phyloP scores from a whole-genome alignment of 2,329 filamentous ascomycete genomes.

The Decorospora gaudefroyi region DNA sequence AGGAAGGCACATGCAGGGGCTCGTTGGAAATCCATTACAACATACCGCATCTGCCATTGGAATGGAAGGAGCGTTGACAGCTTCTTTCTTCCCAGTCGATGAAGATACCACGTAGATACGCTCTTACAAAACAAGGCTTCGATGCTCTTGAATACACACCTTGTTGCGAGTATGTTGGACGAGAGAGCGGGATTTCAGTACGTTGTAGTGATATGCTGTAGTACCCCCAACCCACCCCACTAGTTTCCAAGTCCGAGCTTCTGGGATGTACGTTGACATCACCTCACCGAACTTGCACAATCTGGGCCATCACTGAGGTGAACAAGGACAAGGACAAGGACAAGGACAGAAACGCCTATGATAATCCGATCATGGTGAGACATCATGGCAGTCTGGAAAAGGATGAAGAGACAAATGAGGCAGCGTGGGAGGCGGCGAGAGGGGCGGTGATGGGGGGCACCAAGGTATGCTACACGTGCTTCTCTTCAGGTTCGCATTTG shows the following conservation, averaged over 20 bases:
- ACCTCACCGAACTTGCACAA: slow-evolving; percentile 8
- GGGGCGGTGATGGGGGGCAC: slow-evolving; percentile 69
- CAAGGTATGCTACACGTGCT: slow-evolving; percentile 55
- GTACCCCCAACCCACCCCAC: too few species aligned
- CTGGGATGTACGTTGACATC: slow-evolving; percentile 27
- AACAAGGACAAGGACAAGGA: neutral
- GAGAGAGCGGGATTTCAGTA: too few species aligned
- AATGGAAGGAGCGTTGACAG: too few species aligned
- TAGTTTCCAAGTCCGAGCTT: slow-evolving; percentile 18
- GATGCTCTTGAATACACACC: too few species aligned
- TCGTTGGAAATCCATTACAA: too few species aligned
- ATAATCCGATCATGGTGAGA: slow-evolving; percentile 45
- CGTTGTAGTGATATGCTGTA: too few species aligned
- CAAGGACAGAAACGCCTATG: neutral
- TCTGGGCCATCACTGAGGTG: neutral
- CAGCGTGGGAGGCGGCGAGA: slow-evolving; percentile 71
- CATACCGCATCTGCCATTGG: too few species aligned
- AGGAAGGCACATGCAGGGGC: too few species aligned
- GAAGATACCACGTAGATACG: too few species aligned
- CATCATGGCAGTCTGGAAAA: slow-evolving; percentile 61
- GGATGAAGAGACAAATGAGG: slow-evolving; percentile 68
- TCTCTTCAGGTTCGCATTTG: neutral
- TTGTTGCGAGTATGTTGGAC: too few species aligned
- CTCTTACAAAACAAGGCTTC: too few species aligned
- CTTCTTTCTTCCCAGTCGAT: too few species aligned